These are phyloP conservation scores for Saccharomycopsis schoenii DNA, from an alignment of 805 yeast genomes.

Conservation along the genomic window DNA sequence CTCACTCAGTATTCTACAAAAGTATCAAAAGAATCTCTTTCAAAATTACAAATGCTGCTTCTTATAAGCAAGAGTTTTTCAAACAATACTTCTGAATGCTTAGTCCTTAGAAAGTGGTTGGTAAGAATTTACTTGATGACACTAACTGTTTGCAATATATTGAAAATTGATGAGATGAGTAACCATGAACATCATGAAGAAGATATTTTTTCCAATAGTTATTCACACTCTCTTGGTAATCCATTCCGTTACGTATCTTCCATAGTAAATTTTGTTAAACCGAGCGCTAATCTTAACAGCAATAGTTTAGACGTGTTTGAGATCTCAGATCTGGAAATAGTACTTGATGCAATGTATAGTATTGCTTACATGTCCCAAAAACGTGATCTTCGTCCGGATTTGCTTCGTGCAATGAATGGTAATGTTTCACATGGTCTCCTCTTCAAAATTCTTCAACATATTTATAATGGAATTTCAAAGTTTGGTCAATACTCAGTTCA, in stretches of 20 bases:
- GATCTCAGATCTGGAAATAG: not conserved
- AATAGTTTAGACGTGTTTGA: constrained; percentile 27
- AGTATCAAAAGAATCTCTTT: not conserved
- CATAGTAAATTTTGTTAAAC: constrained; percentile 62
- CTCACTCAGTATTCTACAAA: not conserved
- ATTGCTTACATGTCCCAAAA: constrained; percentile 60
- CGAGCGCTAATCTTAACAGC: constrained; percentile 22
- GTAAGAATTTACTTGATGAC: constrained; percentile 58
- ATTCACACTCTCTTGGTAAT: constrained; percentile 36
- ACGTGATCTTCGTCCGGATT: constrained; percentile 64
- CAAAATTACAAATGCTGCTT: not conserved
- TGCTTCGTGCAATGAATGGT: constrained; percentile 70
- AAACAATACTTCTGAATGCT: constrained; percentile 41
- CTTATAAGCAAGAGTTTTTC: constrained; percentile 48
- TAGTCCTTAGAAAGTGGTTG: constrained; percentile 47
- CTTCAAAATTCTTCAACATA: constrained; percentile 58
- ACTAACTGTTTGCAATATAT: constrained; percentile 46
- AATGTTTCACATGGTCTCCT: constrained; percentile 79
- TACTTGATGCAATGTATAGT: constrained; percentile 49
- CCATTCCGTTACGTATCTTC: constrained; percentile 39
- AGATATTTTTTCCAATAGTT: constrained; percentile 60
- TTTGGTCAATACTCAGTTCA: constrained; percentile 26
- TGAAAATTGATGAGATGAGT: constrained; percentile 22
- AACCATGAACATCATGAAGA: constrained; percentile 29
- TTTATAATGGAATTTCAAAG: constrained; percentile 33